phyloP scores from a whole-genome alignment of 345 rosid species.

The Eucalyptus lansdowneana region DNA sequence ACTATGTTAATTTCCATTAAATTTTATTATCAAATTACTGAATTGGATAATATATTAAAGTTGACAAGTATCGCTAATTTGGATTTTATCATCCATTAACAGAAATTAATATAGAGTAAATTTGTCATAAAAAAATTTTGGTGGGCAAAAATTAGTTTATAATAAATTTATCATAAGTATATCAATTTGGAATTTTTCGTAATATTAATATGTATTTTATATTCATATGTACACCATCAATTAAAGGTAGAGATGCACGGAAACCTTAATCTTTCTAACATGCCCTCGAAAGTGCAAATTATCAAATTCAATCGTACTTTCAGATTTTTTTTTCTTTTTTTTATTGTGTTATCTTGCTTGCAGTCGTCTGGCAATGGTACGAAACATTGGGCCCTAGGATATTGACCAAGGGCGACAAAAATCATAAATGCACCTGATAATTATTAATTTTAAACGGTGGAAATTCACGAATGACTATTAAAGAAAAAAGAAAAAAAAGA shows the following conservation, averaged over 20 bases:
- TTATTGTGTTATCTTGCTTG: not conserved
- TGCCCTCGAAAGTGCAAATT: not conserved
- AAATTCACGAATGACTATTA: not conserved
- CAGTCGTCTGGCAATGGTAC: not conserved
- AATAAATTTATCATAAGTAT: no score
- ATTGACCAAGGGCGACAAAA: not conserved
- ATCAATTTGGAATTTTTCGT: fast-evolving
- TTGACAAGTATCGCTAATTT: no score
- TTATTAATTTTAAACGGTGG: not conserved
- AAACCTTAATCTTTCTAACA: not conserved
- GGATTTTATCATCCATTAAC: no score
- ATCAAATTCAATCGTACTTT: not conserved
- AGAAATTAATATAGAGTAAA: no score
- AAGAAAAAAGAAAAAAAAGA: not conserved
- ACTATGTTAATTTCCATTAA: fast-evolving
- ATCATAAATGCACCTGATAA: not conserved
- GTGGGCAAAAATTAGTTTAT: fast-evolving
- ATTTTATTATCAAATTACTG: no score
- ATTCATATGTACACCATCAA: not conserved
- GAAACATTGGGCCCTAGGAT: not conserved
- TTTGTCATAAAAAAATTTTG: no score
- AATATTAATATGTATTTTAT: not conserved
- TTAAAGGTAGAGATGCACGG: not conserved
- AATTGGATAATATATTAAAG: fast-evolving
- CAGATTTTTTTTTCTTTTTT: not conserved